These are phyloP conservation scores for Stereum hirsutum DNA, from an alignment of 1,284 basidiomycete species.

Conservation along the genomic window DNA sequence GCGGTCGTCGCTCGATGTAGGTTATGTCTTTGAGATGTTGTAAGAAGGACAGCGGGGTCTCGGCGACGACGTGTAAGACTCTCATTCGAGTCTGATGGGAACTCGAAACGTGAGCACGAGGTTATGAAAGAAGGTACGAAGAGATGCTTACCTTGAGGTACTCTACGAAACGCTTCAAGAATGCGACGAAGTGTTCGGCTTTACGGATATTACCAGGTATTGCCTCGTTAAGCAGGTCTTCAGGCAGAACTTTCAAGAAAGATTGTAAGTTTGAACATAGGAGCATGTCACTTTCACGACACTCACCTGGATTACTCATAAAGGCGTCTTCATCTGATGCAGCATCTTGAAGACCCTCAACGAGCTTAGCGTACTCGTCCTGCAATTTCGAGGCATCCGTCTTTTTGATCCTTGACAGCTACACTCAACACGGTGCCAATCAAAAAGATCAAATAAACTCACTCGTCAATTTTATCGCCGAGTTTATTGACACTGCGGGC, in stretches of 20 bases:
- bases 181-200: conserved; percentile 98
- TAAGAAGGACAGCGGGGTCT: conserved; percentile 96
- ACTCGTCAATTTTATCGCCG: conserved; percentile 93
- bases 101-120: conserved; percentile 3
- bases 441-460: conserved; percentile 17
- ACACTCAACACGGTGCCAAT: neutral
- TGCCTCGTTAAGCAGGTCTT: conserved; percentile 92
- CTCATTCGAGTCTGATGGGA: conserved; percentile 85
- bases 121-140: conserved; percentile 1
- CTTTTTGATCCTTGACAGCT: conserved; percentile 69
- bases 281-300: neutral
- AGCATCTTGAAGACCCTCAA: conserved; percentile 87
- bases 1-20: conserved; percentile 94
- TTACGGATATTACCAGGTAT: conserved; percentile 98
- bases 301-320: conserved; percentile 81
- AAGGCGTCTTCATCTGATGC: conserved; percentile 73
- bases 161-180: conserved; percentile 96
- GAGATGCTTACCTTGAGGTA: conserved; percentile 77
- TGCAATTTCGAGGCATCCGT: conserved; percentile 93
- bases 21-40: conserved; percentile 99
- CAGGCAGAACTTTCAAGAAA: conserved; percentile 66
- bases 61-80: conserved; percentile 98
- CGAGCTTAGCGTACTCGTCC: conserved; percentile 95
- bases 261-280: conserved; percentile 4
- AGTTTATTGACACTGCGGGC: conserved; percentile 83